Evolutionary conservation across 2,329 filamentous ascomycete species (phyloP), one percentile per base, ranked within the genome.

Genomic region (Didymella segeticola): DNA sequence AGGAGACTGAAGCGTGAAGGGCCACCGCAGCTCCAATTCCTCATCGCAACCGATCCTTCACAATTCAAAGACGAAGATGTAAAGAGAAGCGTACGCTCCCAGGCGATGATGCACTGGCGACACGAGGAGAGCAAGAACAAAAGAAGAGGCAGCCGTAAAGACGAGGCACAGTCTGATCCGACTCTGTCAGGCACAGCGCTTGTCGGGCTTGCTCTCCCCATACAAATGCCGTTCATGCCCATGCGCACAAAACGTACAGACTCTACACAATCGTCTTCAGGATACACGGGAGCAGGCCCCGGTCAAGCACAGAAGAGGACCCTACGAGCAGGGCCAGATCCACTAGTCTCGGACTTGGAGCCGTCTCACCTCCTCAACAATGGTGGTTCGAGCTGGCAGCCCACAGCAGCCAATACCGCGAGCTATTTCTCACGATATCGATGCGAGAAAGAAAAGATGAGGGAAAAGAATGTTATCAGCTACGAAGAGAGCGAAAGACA

Each of bases 21-120:
- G 8, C 63, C 61, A 15, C 66, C 66, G 2, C 62, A 69, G 57
- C 45, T 68, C n/a, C 68, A 69, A 27, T 72, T 73, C 23, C 43
- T 73, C 10, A 69, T 66, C 2, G 69, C 67, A 22, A 73, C 69
- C 27, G 34, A 47, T 34, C 70, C 61, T 1, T 63, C 67, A 5
- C 61, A 72, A 11, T 74, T 74, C 56, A 72, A 65, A 22, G 58
- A 67, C 36, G 61, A 63, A 27, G 47, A 56, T 4, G 57, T 60
- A 5, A 70, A 66, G 48, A 60, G 63, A 27, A 69, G 61, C 41
- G 62, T 74, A 37, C 70, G 70, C 8, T 72, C 69, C 5, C 68
- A 71, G 45, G 70, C 67, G 20, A 74, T 72, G 70, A 66, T 63
- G 6, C 62, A 68, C 17, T 67, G 68, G 48, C 56, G 66, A 36